Base-by-base conservation (phyloP, 1,284 basidiomycete genomes). In the Apiotrichum sp. region DNA sequence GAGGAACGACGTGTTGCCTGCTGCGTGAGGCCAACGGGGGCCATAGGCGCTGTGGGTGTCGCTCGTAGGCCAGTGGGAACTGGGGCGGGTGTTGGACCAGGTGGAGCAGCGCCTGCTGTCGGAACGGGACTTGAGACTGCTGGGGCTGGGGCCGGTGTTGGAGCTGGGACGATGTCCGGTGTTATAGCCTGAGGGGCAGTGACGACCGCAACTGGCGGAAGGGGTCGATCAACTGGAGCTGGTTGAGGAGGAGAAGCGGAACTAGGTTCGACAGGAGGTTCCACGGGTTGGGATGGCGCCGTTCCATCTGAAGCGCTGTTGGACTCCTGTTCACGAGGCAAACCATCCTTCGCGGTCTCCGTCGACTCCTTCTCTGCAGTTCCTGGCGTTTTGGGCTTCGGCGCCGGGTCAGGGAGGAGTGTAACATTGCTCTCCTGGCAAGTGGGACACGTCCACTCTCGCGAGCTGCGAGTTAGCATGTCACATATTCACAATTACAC, bases 361-460 rank as follows among this genome's bases (percentile, higher is more conserved):
- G 10, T n/a, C 34, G 38, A 16, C 16, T n/a, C 32, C 7, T 6
- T 4, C 10, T 16, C 31, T 13, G 29, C n/a, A 6, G 2, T 29
- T 33, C 43, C 52, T 31, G 45, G n/a, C 4, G 29, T 53, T 14
- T 36, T 55, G 4, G 11, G 9, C 31, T 33, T 49, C 31, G 29
- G 35, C 39, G 50, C 47, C 16, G 56, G 10, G 34, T 62, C 60
- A 9, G 51, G 86, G 50, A 93, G 80, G 44, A 85, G 79, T 48
- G 85, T 82, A 47, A 83, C 62, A 73, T 91, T 92, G 40, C 80
- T 71, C 61, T 82, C 79, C 49, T 83, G 78, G 72, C 90, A 93
- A 50, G 82, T 82, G 3, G 87, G 84, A 65, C 91, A 93, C 42
- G 78, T 76, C 91, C 90, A 93, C 52, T 85, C 82, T 60, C 84